A percentile compares a stretch with the other conserved stretches of the same genome.
Evolutionary conservation across 495 filamentous ascomycete genomes (phyloP).

Genomic region (Lichina pygmaea): DNA sequence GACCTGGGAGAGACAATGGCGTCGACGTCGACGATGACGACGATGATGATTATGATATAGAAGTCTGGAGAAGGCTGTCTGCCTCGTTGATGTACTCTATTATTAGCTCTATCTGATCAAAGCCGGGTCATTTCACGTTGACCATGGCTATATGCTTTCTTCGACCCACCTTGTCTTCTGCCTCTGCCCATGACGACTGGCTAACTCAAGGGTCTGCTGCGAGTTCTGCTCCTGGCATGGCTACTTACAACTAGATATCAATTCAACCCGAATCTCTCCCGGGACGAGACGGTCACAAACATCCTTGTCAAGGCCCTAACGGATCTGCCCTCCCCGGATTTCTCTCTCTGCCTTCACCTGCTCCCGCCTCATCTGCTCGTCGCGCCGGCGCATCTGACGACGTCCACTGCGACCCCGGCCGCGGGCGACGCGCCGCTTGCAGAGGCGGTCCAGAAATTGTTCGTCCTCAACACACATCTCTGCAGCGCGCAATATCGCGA

Average conservation of each 20-base stretch:
- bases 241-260: conserved; percentile 44
- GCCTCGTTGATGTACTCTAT: conserved; percentile 10
- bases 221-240: neutral
- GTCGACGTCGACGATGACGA: neutral
- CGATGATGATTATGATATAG: conserved; percentile 42
- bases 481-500: conserved; percentile 58
- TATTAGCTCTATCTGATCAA: conserved; percentile 42
- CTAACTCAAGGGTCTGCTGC: neutral
- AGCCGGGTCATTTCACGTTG: neutral
- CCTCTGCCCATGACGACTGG: no score
- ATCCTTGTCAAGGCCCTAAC: conserved; percentile 94
- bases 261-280: conserved; percentile 96
- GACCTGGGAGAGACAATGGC: no score
- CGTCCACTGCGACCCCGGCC: conserved; percentile 13
- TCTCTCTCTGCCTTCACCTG: conserved; percentile 77
- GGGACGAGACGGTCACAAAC: conserved; percentile 91
- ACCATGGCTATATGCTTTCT: conserved; percentile 4
- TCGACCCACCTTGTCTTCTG: no score
- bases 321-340: conserved; percentile 89
- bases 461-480: conserved; percentile 58
- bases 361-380: conserved; percentile 53
- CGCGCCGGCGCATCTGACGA: conserved; percentile 17
- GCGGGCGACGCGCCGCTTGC: conserved; percentile 28
- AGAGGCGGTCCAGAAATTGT: conserved; percentile 78
- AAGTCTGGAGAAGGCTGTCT: conserved; percentile 44